Evolutionary conservation across 805 yeast genomes (phyloP), one percentile per base, ranked within the genome.

Genomic region (Saccharomycopsis babjevae): DNA sequence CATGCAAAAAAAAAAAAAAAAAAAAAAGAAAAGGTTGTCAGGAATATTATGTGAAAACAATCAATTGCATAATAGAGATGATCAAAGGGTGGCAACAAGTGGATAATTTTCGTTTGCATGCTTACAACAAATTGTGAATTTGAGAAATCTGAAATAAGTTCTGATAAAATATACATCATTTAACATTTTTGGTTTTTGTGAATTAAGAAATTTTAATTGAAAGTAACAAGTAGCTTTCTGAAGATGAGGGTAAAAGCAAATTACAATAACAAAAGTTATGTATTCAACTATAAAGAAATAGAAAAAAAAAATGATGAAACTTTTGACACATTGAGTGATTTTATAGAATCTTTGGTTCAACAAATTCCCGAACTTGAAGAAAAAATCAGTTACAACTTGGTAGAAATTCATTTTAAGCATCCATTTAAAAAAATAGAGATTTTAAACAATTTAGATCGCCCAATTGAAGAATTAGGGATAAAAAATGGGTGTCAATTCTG

Each of bases 401-500:
- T 52, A 15, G 39, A 34, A 16, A 50, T 59, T 20, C 30, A 59
- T 40, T 43, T 32, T 3, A 58, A 59, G 18, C 56, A 54, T 25
- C 62, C 62, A 16, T 57, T 57, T 20, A 50, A 34, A 30, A 57
- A 39, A 16, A 32, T 60, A 5, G 57, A 50, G 22, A 32, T 60
- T 8, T n/a, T 60, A 13, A 46, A 42, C 7, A 57, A 43, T 36
- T n/a, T 60, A 2, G 59, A 57, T 7, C 16, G 30, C 28, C 20
- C 58, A 4, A 42, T 60, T 16, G 22, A 42, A 15, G 58, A 39
- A 16, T 11, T 60, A 8, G 62, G 62, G 28, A 42, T 60, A 13
- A 54, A 30, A 40, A 50, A 30, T 30, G 60, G 60, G n/a, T 43
- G 50, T 15, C 62, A 60, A 30, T 28, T 60, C 13, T 60, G 62